Evolutionary conservation across 257 asterid species (phyloP), one percentile per base, ranked within the genome.

Genomic region (Osmanthus fragrans): DNA sequence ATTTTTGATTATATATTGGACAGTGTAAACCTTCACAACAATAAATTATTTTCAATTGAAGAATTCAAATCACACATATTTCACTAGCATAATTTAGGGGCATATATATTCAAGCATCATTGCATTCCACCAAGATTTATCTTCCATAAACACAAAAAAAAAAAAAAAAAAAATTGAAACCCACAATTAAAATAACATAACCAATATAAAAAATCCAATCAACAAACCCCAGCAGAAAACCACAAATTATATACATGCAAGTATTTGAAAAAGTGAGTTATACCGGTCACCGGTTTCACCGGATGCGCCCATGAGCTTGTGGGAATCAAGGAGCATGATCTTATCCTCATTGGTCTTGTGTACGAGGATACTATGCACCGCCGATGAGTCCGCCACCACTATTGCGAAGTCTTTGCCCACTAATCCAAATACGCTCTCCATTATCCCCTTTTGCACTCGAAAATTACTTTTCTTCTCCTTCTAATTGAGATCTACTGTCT

Each of bases 221-320:
- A 47, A 47, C 56, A 15, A 16, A 47, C n/a, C 4, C 15, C 49
- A 42, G 49, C 49, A 2, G 49, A 42, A 9, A 10, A 47, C 56
- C 56, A 13, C 56, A 47, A 47, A 47, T 47, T 16, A 47, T 1
- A 1, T 23, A 79, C 76, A 25, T 2, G 2, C 33, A 27, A n/a
- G 47, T 25, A 7, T 29, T 8, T 27, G 12, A 32, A 40, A 34
- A 39, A 66, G n/a, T 13, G 77, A 73, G 56, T 49, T 37, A 70
- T 72, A 93, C 99, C 99, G 87, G 82, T 96, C 99, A 40, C 99
- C 99, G 3, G 97, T 85, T 91, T 96, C 99, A 13, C 99, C 98
- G 63, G 97, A 90, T 29, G 98, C 99, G 4, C 98, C 99, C 97
- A 96, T 82, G 70, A 96, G 95, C 68, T 96, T 96, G 76, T 96